Evolutionary conservation across 1,139 yeast genomes (phyloP).

Genomic region (Protomyces lactucae-debilis): DNA sequence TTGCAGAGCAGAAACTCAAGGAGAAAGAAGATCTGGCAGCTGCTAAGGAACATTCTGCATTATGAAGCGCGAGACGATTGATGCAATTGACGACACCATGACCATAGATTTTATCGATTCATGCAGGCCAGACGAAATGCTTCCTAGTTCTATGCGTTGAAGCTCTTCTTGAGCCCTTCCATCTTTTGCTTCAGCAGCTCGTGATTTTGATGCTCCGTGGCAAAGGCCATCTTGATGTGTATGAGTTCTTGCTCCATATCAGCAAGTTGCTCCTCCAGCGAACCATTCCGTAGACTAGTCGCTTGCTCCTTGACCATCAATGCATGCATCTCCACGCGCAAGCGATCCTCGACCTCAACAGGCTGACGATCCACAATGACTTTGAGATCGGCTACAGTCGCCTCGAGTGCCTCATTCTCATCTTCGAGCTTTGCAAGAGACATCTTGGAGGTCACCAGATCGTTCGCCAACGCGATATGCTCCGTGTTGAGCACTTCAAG

Average conservation of each 20-base stretch:
- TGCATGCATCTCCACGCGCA: conserved; percentile 43
- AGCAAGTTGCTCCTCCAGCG: conserved; percentile 12
- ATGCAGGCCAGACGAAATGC: too few relatives aligned
- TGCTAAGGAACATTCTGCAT: not conserved
- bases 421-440: conserved; percentile 61
- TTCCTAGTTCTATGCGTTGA: conserved; percentile 4
- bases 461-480: conserved; percentile 73
- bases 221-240: conserved; percentile 18
- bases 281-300: conserved; percentile 5
- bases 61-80: not conserved
- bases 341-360: conserved; percentile 33
- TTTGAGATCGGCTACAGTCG: conserved; percentile 52
- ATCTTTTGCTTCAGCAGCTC: conserved; percentile 15
- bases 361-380: conserved; percentile 36
- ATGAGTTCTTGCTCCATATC: conserved; percentile 24
- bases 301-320: conserved; percentile 48
- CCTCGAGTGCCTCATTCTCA: conserved; percentile 55
- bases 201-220: conserved; percentile 20
- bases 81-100: not conserved
- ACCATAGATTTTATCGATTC: not conserved
- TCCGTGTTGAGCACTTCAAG: conserved; percentile 68
- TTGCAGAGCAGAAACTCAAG: not conserved
- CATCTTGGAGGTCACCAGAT: conserved; percentile 59
- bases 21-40: not conserved
- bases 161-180: conserved; percentile 23